Percentiles rank a stretch among this genome's conserved stretches.
Conservation (phyloP, 2,329 filamentous ascomycete species). For the Venturia carpophila region DNA sequence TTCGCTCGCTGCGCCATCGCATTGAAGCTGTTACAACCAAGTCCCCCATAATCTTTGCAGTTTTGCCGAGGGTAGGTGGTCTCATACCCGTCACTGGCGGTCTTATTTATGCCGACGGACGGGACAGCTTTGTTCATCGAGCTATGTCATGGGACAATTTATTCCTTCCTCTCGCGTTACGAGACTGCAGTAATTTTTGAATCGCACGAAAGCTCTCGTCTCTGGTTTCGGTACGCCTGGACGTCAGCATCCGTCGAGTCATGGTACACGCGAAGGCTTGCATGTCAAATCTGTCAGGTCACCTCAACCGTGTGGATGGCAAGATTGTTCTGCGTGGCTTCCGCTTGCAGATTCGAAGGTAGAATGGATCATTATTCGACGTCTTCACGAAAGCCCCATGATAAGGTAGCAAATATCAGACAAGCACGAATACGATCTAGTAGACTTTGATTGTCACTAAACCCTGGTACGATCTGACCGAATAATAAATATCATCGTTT, state of each 20-base stretch:
- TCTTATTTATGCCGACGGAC: not conserved
- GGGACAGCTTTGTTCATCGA: not conserved
- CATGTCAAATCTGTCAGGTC: slow-evolving; percentile 9
- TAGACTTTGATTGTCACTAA: not conserved
- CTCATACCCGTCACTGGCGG: not conserved
- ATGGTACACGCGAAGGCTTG: slow-evolving; percentile 5
- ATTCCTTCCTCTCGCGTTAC: not conserved
- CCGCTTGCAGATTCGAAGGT: not conserved
- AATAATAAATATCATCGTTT: too few species aligned
- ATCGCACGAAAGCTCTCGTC: not conserved
- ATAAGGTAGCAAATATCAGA: too few species aligned
- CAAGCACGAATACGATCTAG: too few species aligned
- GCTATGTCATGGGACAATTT: not conserved
- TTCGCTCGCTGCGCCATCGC: slow-evolving; percentile 4
- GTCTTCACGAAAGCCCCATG: too few species aligned
- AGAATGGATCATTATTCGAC: not conserved
- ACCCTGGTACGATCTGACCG: not conserved
- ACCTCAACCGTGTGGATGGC: not conserved
- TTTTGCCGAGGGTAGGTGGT: not conserved
- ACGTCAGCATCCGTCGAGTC: not conserved
- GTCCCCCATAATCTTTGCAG: too few species aligned
- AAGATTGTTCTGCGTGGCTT: slow-evolving; percentile 12
- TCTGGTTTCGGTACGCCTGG: not conserved
- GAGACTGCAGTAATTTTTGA: not conserved
- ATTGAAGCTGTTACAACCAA: not conserved